phyloP scores from a whole-genome alignment of 768 basidiomycete species.

The Lentinus brumalis region DNA sequence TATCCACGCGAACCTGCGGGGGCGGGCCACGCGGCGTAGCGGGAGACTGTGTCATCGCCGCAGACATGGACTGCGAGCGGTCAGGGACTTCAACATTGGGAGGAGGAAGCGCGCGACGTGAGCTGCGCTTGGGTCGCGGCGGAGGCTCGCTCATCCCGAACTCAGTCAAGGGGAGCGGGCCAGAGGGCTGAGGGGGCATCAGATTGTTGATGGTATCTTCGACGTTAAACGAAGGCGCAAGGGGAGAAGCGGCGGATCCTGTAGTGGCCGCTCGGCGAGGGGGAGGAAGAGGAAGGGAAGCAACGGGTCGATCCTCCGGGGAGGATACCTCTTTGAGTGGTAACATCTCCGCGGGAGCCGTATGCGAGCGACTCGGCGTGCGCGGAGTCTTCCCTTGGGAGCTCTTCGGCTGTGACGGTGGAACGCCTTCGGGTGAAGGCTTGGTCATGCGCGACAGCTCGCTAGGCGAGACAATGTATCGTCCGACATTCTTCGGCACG shows the following conservation, averaged over 20 bases:
- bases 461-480: slow-evolving; percentile 57
- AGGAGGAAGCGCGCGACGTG: slow-evolving; percentile 17
- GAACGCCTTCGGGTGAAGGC: slow-evolving; percentile 13
- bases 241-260: slow-evolving; percentile 37
- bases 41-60: slow-evolving; percentile 22
- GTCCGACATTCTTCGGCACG: slow-evolving; percentile 39
- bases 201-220: slow-evolving; percentile 50
- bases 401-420: slow-evolving; percentile 21
- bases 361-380: slow-evolving; percentile 18
- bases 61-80: slow-evolving; percentile 19
- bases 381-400: slow-evolving; percentile 5
- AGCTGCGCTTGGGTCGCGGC: slow-evolving; percentile 30
- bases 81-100: slow-evolving; percentile 14
- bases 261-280: slow-evolving; percentile 13
- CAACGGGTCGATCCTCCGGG: slow-evolving; percentile 4
- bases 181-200: slow-evolving; percentile 11
- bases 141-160: slow-evolving; percentile 24
- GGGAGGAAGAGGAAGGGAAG: slow-evolving; percentile 21
- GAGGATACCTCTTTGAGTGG: not conserved
- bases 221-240: slow-evolving; percentile 54
- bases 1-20: slow-evolving; percentile 15
- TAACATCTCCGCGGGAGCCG: slow-evolving; percentile 8
- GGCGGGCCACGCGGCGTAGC: slow-evolving; percentile 20
- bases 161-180: slow-evolving; percentile 20
- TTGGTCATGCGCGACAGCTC: slow-evolving; percentile 46